Evolutionary conservation across 305 asterid species (phyloP).

Genomic region (Fraxinus velutina): DNA sequence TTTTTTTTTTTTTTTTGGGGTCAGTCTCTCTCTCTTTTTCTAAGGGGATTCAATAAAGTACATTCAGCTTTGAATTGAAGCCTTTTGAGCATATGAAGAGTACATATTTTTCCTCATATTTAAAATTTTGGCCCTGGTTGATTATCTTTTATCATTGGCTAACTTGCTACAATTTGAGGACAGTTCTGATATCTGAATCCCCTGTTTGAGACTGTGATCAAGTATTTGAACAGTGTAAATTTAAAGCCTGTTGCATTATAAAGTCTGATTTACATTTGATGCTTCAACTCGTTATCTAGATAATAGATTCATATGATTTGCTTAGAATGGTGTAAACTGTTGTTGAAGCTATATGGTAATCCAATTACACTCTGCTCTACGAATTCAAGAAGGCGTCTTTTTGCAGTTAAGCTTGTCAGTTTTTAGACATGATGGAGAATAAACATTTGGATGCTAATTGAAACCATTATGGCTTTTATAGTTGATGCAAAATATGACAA

Average conservation of each 20-base stretch:
- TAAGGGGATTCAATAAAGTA: not conserved
- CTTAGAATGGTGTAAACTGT: not conserved
- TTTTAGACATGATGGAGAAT: not conserved
- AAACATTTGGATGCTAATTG: not conserved
- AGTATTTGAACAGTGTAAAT: not conserved
- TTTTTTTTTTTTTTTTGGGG: too few species aligned
- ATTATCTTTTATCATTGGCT: not conserved
- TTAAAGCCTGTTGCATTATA: not conserved
- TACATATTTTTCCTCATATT: not conserved
- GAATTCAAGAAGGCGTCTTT: not conserved
- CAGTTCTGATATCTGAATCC: not conserved
- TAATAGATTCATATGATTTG: not conserved
- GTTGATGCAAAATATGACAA: constrained; percentile 1
- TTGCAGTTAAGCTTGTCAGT: not conserved
- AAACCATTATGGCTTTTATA: constrained; percentile 7
- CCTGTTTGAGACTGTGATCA: not conserved
- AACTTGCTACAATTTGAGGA: not conserved
- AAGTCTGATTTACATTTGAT: not conserved
- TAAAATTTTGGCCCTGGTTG: not conserved
- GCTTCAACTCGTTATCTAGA: not conserved
- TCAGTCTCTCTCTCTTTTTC: not conserved
- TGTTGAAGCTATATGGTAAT: not conserved
- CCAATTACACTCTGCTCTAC: not conserved
- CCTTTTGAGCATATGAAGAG: not conserved
- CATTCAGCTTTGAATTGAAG: not conserved